Evolutionary conservation across 352 stramenopile genomes (phyloP), one percentile per base, ranked within the genome.

Genomic region (Phytophthora uliginosa): DNA sequence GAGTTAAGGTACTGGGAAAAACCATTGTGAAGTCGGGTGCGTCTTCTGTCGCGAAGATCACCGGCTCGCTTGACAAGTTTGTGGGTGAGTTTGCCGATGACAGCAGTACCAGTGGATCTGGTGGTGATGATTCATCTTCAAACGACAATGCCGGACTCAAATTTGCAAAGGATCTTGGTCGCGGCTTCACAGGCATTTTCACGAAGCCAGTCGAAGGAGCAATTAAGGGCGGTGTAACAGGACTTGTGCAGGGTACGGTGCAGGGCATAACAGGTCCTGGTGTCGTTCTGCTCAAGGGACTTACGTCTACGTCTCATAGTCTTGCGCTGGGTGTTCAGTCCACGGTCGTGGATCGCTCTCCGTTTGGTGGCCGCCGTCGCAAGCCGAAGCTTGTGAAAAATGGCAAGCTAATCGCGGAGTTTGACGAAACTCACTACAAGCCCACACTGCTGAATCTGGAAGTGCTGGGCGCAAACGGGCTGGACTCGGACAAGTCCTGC

Each of bases 151-250:
- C 82, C 66, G 88, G 87, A 2, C 71, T 97, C 36, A 93, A 95
- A 63, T 95, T 97, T 69, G 88, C 87, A 0, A 97, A 97, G 64
- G 88, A 97, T 45, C 71, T 97, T 10, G 88, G 90, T 22, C 92
- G 92, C 52, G 90, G 90, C 1, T 72, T 97, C n/a, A 95, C 88
- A 28, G 88, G 89, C 8, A 95, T 97, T 58, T 93, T 95, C 61
- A 95, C 87, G 2, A 97, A 95, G 69, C 90, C 88, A n/a, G 87
- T 95, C 0, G 83, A 97, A 74, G 90, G 90, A 9, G 88, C 88
- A 8, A 92, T 91, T 59, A 91, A 83, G 60, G 87, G 90, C 20
- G 90, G 90, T 12, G 83, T 97, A 28, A 90, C 83, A 7, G 90
- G 90, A 26, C 78, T 97, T 34, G 77, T 97, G 10, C 83, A 90